Evolutionary conservation across 345 rosid genomes (phyloP).

Genomic region (Sonneratia alba): DNA sequence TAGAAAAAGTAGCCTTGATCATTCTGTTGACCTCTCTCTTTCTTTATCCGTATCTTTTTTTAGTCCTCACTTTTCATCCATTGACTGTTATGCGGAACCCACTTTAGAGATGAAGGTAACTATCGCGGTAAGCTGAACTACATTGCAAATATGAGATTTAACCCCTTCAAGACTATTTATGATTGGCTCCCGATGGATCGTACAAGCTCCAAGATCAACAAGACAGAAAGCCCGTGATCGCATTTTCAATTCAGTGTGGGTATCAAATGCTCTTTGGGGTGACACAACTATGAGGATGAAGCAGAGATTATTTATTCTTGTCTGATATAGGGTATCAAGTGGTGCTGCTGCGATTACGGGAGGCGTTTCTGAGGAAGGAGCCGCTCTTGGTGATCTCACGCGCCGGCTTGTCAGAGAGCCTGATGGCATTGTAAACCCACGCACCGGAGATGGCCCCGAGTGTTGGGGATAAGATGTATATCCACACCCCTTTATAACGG

Average conservation of each 20-base stretch:
- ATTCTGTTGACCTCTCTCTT: not conserved
- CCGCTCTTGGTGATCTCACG: constrained; percentile 49
- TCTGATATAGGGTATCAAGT: not conserved
- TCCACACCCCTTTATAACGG: constrained; percentile 57
- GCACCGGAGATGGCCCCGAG: constrained; percentile 76
- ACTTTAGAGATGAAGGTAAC: too few relatives aligned
- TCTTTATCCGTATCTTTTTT: not conserved
- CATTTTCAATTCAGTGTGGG: not conserved
- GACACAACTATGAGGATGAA: not conserved
- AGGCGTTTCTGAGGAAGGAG: constrained; percentile 31
- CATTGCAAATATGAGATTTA: not conserved
- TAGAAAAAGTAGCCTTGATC: not conserved
- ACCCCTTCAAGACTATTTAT: not conserved
- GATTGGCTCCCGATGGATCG: not conserved
- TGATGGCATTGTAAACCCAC: constrained; percentile 57
- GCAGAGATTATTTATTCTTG: not conserved
- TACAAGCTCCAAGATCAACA: not conserved
- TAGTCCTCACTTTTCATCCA: too few relatives aligned
- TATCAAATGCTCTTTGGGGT: not conserved
- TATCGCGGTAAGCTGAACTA: too few relatives aligned
- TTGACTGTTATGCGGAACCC: too few relatives aligned
- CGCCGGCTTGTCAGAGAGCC: constrained; percentile 75
- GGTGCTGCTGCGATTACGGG: not conserved
- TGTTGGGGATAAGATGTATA: constrained; percentile 46
- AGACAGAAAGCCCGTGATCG: not conserved